Base-by-base conservation (phyloP, 768 basidiomycete species). In the Mycena polygramma region DNA sequence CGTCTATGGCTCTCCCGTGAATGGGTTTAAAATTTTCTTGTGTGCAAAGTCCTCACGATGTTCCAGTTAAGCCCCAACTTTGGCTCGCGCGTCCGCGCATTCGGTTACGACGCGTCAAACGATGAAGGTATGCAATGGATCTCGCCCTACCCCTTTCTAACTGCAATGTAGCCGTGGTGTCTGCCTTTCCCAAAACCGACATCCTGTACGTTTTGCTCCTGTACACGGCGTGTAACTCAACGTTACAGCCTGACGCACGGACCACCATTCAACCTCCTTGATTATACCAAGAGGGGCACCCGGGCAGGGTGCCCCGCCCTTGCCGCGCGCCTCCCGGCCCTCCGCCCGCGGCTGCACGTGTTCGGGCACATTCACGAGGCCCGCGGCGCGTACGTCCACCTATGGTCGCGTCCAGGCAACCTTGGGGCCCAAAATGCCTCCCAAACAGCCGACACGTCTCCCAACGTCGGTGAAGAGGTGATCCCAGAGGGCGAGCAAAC, bases 341-440 rank as follows among this genome's bases (percentile, higher is more conserved):
- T 88, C 26, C 81, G 80, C 3, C 85, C 85, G 6, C 83, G 84
- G 17, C 73, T 89, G 30, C 87, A 88, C 70, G 75, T 88, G 53
- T 91, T 88, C 72, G 92, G 92, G 3, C 92, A 92, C 64, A 92
- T 93, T 63, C 92, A 93, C 74, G 91, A 92, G 76, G 87, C 83
- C 0, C 84, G 84, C 39, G 90, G 91, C 14, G 83, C 83, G 1
- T 74, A 80, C 49, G 81, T 85, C 26, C 83, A 85, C 48, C 64
- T 72, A 6, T 86, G 86, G 85, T 75, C 75, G 22, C 13, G 17
- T 5, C 49, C 48, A 2, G 49, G 22, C 51, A 43, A 36, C 15
- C 62, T 36, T n/a, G 36, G 48, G 43, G 63, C 63, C 54, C 49
- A 55, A 22, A 66, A 57, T 36, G 36, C 54, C 5, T 36, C 46